A percentile compares a stretch with the other conserved stretches of the same genome.
These are phyloP conservation scores for Pseudogymnoascus sp. DNA, from an alignment of 2,329 filamentous ascomycete species.

Conservation along the genomic window DNA sequence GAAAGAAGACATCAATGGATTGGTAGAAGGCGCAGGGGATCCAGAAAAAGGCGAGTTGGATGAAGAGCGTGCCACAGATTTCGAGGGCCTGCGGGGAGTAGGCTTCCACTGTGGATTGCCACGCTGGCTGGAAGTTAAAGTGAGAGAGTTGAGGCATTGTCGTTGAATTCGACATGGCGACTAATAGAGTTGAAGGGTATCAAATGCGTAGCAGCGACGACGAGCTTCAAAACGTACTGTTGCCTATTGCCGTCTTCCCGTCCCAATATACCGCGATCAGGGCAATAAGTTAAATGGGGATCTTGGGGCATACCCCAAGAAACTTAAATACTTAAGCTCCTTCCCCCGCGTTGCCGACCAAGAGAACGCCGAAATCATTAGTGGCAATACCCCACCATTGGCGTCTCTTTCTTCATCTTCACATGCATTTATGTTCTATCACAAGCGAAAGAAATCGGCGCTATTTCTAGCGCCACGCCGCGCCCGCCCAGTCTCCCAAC, in stretches of 20 bases:
- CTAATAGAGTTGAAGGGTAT: not conserved
- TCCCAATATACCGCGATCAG: not conserved
- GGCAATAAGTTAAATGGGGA: not conserved
- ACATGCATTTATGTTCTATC: not conserved
- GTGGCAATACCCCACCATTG: constrained; percentile 3
- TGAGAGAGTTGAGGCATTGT: not conserved
- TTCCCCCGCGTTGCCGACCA: not conserved
- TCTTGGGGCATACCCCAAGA: not conserved
- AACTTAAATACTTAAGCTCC: constrained; percentile 2
- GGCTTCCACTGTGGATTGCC: constrained; percentile 9
- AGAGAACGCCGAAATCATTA: not conserved
- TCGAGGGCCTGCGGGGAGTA: constrained; percentile 33
- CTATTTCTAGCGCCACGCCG: not conserved
- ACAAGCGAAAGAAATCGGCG: not conserved
- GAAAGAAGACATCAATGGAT: constrained; percentile 37
- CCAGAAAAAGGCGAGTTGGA: constrained; percentile 43
- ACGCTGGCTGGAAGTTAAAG: not conserved
- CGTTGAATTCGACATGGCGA: constrained; percentile 8
- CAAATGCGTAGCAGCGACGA: not conserved
- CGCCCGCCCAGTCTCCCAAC: not conserved
- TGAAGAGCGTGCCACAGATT: constrained; percentile 33
- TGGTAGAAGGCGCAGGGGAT: constrained; percentile 37
- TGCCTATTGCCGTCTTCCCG: not conserved
- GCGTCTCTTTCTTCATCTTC: not conserved
- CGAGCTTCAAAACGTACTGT: not conserved